Evolutionary conservation across 176 grass and related monocot species (phyloP), one percentile per base, ranked within the genome.

Genomic region (sorghum (Sorghum bicolor)): DNA sequence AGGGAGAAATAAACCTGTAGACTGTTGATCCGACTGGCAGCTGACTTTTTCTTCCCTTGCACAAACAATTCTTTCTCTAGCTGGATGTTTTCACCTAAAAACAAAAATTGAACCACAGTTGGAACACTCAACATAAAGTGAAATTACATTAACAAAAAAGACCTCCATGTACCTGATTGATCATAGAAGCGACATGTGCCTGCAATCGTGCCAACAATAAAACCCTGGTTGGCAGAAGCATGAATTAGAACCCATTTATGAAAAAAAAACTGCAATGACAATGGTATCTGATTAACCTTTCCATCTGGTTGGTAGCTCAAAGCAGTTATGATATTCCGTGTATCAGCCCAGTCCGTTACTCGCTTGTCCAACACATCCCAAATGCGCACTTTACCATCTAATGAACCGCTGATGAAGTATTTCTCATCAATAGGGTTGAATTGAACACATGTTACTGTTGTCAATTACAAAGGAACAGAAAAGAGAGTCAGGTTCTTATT

Each of bases 351-450:
- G 65, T 99, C 91, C 80, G 83, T 86, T 45, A 99, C 96, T 10
- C 96, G 85, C 61, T 80, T 96, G 10, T 94, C 89, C 71, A 85
- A 71, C 83, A 89, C 80, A 89, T 83, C 82, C 96, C 96, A 99
- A 82, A 94, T 85, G 28, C 96, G 91, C 70, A 94, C 89, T 92
- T 94, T 96, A 13, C 96, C 87, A 84, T 99, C 96, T 81, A 96
- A 82, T 37, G 96, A 99, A 68, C 96, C 96, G 37, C 85, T 99
- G 39, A 96, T 92, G 81, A 99, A 99, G 86, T 90, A 87, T 58
- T 36, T 82, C 40, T 99, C 93, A 63, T 94, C 86, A 48, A 78
- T 58, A 57, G 96, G 96, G 82, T 87, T 92, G 93, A 99, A 99
- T 25, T 99, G 93, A 58, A 99, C 86, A 47, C 89, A 92, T 5